Conservation (phyloP, 1,139 yeast genomes). For the Pichia sp. region DNA sequence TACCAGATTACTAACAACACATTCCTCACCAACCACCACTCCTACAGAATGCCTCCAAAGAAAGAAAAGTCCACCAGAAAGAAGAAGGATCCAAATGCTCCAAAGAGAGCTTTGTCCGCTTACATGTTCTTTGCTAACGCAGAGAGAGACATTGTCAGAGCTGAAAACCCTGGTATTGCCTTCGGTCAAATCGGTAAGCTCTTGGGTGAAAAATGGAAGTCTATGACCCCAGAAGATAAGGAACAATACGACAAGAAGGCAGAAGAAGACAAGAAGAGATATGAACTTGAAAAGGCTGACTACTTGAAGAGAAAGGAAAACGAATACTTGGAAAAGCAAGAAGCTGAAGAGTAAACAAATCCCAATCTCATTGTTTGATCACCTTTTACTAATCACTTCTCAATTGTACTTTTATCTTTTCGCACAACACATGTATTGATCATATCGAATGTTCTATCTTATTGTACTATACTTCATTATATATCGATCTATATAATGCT, state of each 20-base stretch:
- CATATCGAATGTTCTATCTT: background rate
- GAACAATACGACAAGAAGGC: conserved; percentile 89
- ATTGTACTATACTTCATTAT: too few species aligned
- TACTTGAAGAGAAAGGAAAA: conserved; percentile 51
- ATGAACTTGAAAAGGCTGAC: conserved; percentile 92
- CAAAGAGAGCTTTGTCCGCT: conserved; percentile 96
- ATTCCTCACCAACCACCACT: background rate
- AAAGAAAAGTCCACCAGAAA: conserved; percentile 10
- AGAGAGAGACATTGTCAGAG: conserved; percentile 89
- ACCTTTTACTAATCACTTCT: conserved; percentile 1
- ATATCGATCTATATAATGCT: background rate
- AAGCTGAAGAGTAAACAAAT: conserved; percentile 1
- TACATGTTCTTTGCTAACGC: conserved; percentile 99
- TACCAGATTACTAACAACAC: conserved; percentile 1
- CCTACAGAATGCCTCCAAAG: conserved; percentile 16
- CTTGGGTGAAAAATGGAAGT: conserved; percentile 96
- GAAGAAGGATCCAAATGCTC: conserved; percentile 86
- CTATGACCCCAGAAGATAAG: conserved; percentile 72
- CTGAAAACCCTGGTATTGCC: conserved; percentile 90
- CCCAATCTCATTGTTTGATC: background rate
- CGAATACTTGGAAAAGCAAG: conserved; percentile 12
- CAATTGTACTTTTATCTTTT: background rate
- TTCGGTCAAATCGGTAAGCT: conserved; percentile 90
- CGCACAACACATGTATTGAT: background rate
- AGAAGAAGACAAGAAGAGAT: conserved; percentile 93